Percentiles rank a stretch among this genome's conserved stretches.
phyloP scores from a whole-genome alignment of 169 alveolate species.

The Fabrea salina region DNA sequence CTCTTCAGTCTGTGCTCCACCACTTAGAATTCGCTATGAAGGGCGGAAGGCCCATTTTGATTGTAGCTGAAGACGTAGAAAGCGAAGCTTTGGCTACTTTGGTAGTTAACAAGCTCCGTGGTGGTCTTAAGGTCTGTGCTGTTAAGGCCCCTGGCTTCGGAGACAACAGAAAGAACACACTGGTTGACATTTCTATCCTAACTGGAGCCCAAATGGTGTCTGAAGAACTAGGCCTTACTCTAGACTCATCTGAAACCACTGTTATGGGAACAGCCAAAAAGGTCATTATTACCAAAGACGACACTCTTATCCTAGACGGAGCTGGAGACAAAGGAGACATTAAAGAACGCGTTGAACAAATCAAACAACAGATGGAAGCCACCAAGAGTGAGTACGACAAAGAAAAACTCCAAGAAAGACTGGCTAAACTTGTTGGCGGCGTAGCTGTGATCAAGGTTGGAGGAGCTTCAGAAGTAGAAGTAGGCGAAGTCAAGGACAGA shows the following conservation, averaged over 20 bases:
- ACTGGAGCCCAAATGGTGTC: conserved; percentile 94
- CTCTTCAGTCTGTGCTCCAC: conserved; percentile 92
- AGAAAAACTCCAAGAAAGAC: conserved; percentile 96
- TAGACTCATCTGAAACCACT: conserved; percentile 54
- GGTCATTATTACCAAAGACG: conserved; percentile 96
- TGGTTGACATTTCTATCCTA: conserved; percentile 95
- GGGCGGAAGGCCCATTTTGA: conserved; percentile 90
- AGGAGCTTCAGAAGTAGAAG: conserved; percentile 97
- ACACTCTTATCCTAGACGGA: conserved; percentile 97
- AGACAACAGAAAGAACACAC: conserved; percentile 94
- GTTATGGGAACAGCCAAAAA: conserved; percentile 93
- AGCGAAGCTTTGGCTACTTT: conserved; percentile 98
- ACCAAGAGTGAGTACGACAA: conserved; percentile 92
- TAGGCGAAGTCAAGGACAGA: conserved; percentile 97
- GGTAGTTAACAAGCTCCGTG: conserved; percentile 96
- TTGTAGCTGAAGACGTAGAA: conserved; percentile 99
- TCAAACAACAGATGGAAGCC: conserved; percentile 87
- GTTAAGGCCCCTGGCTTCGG: conserved; percentile 98
- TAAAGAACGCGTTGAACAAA: conserved; percentile 88
- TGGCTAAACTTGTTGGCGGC: conserved; percentile 98
- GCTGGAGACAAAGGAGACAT: conserved; percentile 89
- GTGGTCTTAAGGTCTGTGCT: conserved; percentile 97
- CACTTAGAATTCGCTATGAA: conserved; percentile 94
- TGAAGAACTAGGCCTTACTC: conserved; percentile 88
- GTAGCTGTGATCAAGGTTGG: conserved; percentile 98